phyloP scores from a whole-genome alignment of 2,329 filamentous ascomycete species.

The Magnaporthales sp. region DNA sequence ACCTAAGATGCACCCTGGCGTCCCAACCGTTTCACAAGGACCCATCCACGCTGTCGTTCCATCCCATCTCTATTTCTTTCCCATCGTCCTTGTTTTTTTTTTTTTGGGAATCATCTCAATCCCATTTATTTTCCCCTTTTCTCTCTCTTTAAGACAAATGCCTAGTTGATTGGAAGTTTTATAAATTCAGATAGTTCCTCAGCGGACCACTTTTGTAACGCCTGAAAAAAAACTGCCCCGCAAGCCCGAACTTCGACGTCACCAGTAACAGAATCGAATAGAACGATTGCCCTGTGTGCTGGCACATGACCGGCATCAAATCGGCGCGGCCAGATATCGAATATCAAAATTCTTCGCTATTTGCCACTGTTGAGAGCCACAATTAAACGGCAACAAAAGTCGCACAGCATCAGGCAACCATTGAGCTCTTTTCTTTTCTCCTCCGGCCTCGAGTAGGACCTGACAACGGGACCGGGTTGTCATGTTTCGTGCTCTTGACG shows the following conservation, averaged over 20 bases:
- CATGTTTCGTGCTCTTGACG: neutral
- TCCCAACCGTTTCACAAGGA: constrained; percentile 1
- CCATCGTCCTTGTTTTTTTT: neutral
- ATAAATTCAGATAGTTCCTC: neutral
- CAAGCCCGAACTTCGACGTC: neutral
- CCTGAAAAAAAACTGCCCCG: neutral
- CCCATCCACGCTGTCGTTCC: neutral
- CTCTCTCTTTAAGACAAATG: neutral
- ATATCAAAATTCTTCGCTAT: neutral
- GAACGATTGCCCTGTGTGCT: neutral
- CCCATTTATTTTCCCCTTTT: neutral
- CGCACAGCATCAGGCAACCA: neutral
- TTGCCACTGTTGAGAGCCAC: neutral
- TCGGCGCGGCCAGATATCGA: neutral
- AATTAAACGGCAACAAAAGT: neutral
- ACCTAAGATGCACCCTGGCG: neutral
- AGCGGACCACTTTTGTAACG: neutral
- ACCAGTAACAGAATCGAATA: neutral
- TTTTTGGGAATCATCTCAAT: neutral
- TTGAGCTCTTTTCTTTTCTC: neutral
- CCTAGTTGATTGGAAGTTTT: neutral
- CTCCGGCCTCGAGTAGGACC: neutral
- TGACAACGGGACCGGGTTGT: neutral
- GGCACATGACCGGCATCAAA: neutral
- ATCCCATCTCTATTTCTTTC: neutral